These are phyloP conservation scores for Typha latifolia DNA, from an alignment of 176 grass and related monocot species.

Conservation along the genomic window DNA sequence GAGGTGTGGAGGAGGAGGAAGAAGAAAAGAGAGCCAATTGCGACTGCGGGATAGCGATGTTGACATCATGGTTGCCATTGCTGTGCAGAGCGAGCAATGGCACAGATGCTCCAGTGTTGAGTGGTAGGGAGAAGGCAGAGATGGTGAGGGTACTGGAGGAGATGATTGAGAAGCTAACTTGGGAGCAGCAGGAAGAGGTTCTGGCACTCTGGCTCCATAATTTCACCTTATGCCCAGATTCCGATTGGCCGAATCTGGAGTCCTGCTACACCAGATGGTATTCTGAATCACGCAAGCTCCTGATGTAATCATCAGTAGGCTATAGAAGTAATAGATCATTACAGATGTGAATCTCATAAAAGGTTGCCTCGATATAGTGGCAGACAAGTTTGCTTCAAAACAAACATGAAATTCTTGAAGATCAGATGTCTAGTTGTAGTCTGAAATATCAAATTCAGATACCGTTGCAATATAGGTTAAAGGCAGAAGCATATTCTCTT, in stretches of 20 bases:
- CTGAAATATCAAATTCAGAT: background rate
- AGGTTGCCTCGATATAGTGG: too few species aligned
- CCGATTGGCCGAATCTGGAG: constrained; percentile 89
- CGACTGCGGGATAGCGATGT: constrained; percentile 29
- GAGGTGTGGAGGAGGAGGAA: constrained; percentile 2
- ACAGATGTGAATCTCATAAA: too few species aligned
- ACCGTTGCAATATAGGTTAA: background rate
- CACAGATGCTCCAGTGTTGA: constrained; percentile 49
- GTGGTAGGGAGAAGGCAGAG: constrained; percentile 54
- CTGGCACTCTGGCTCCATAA: constrained; percentile 77
- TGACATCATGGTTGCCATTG: constrained; percentile 70
- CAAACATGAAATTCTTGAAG: background rate
- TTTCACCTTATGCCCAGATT: constrained; percentile 49
- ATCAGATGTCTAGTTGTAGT: background rate
- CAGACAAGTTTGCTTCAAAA: too few species aligned
- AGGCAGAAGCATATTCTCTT: too few species aligned
- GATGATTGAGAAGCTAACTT: constrained; percentile 50
- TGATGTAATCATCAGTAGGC: background rate
- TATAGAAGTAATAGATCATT: background rate
- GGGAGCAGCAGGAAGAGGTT: constrained; percentile 66
- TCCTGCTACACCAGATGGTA: constrained; percentile 67
- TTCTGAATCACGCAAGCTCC: constrained; percentile 43
- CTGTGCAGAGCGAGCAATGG: constrained; percentile 64
- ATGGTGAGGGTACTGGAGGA: constrained; percentile 57
- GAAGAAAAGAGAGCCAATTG: constrained; percentile 12